phyloP scores from a whole-genome alignment of 768 basidiomycete species.

The Suillus subluteus region DNA sequence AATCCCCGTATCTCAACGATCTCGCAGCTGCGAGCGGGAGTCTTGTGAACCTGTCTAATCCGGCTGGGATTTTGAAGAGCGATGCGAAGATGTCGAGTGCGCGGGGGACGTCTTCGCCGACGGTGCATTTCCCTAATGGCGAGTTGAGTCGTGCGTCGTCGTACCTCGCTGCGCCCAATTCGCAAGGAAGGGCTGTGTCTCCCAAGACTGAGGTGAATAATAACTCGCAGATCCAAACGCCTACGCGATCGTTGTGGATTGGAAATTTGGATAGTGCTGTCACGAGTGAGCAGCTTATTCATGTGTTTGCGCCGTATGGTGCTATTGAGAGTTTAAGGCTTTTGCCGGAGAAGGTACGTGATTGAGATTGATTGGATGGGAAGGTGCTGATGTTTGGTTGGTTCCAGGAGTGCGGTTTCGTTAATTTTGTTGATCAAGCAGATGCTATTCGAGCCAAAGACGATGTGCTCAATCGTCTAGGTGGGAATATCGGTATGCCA shows the following conservation, averaged over 20 bases:
- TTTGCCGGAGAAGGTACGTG: conserved; percentile 90
- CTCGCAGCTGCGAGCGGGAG: conserved; percentile 43
- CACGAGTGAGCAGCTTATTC: conserved; percentile 92
- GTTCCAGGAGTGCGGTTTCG: conserved; percentile 93
- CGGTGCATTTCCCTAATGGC: conserved; percentile 73
- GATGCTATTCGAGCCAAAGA: conserved; percentile 99
- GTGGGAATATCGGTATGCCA: conserved; percentile 92
- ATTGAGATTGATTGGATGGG: conserved; percentile 7
- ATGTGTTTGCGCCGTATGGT: conserved; percentile 95
- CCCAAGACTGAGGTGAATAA: conserved; percentile 73
- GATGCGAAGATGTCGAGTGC: conserved; percentile 51
- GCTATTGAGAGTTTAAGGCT: conserved; percentile 95
- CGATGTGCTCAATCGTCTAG: conserved; percentile 93
- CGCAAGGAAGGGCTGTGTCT: conserved; percentile 76
- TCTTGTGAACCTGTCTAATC: conserved; percentile 28
- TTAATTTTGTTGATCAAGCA: conserved; percentile 94
- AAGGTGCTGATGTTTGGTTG: conserved; percentile 21
- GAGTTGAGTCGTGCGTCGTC: conserved; percentile 62
- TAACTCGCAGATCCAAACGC: conserved; percentile 82
- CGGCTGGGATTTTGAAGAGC: conserved; percentile 58
- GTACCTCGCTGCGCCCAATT: conserved; percentile 70
- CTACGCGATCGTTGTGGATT: conserved; percentile 97
- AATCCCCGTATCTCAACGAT: conserved; percentile 60
- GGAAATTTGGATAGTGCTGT: conserved; percentile 96
- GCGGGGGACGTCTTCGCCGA: conserved; percentile 47